These are phyloP conservation scores for Solanum acaule DNA, from an alignment of 257 asterid genomes.

Conservation along the genomic window DNA sequence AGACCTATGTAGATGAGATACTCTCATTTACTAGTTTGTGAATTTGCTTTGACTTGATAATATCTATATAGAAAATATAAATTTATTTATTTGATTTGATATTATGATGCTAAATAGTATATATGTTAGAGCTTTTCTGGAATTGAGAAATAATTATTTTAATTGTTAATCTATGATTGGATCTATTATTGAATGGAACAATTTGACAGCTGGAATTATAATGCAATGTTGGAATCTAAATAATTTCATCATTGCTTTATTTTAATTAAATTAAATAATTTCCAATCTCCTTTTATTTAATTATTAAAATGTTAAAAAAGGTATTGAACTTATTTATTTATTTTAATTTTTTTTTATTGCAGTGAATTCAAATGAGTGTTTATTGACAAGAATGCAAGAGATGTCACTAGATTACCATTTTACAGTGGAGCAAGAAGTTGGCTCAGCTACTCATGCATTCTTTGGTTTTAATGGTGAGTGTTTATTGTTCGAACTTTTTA, in stretches of 20 bases:
- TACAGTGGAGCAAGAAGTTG: constrained; percentile 96
- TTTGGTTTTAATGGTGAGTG: constrained; percentile 85
- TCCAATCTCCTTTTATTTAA: background rate
- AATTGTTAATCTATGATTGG: background rate
- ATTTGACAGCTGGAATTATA: background rate
- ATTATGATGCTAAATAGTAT: background rate
- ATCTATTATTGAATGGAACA: background rate
- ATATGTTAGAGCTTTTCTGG: too few relatives aligned
- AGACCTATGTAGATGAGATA: too few relatives aligned
- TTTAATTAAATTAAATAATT: background rate
- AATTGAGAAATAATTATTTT: background rate
- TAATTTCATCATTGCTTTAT: background rate
- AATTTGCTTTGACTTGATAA: too few relatives aligned
- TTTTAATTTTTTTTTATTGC: constrained; percentile 9
- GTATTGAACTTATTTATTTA: background rate
- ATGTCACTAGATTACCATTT: constrained; percentile 94
- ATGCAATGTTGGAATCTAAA: background rate
- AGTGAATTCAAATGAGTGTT: constrained; percentile 82
- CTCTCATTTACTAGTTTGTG: too few relatives aligned
- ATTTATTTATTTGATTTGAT: too few relatives aligned
- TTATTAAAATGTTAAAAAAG: background rate
- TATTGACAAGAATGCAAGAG: constrained; percentile 96
- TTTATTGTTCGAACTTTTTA: background rate
- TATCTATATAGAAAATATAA: too few relatives aligned
- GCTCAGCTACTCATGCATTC: constrained; percentile 96